Conservation (phyloP, 2,329 filamentous ascomycete genomes). For the Trichoderma aggressivum region DNA sequence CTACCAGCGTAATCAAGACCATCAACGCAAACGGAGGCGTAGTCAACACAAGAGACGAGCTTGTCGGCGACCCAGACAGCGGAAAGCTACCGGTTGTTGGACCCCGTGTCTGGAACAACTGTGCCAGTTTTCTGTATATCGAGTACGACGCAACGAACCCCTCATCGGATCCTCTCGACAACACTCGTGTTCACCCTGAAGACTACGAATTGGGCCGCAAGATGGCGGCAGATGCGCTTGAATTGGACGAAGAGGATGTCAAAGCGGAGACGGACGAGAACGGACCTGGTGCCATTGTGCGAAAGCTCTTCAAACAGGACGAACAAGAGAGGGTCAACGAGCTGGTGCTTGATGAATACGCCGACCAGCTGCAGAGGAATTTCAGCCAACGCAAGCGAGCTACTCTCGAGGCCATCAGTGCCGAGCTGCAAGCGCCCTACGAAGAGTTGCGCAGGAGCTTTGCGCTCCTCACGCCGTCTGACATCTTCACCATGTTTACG, state of each 20-base stretch:
- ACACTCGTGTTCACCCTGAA: slow-evolving; percentile 95
- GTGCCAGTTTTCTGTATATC: slow-evolving; percentile 90
- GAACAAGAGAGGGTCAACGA: slow-evolving; percentile 95
- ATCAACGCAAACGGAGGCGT: slow-evolving; percentile 88
- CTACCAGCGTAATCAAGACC: slow-evolving; percentile 68
- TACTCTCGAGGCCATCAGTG: slow-evolving; percentile 92
- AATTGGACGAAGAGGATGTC: slow-evolving; percentile 96
- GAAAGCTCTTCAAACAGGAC: slow-evolving; percentile 91
- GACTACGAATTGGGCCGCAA: slow-evolving; percentile 98
- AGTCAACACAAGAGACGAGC: slow-evolving; percentile 78
- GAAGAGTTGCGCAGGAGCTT: slow-evolving; percentile 89
- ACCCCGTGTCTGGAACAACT: slow-evolving; percentile 92
- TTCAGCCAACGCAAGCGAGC: slow-evolving; percentile 93
- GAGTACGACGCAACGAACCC: slow-evolving; percentile 80
- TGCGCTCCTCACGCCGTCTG: slow-evolving; percentile 63
- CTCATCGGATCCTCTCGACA: slow-evolving; percentile 87
- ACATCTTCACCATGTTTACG: slow-evolving; percentile 95
- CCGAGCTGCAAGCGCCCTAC: slow-evolving; percentile 87
- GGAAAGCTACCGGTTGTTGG: slow-evolving; percentile 77
- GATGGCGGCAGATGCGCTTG: slow-evolving; percentile 95
- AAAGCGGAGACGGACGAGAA: slow-evolving; percentile 91
- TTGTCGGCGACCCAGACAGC: slow-evolving; percentile 82
- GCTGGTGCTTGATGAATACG: slow-evolving; percentile 92
- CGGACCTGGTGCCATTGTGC: slow-evolving; percentile 83
- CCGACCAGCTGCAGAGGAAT: slow-evolving; percentile 88